Evolutionary conservation across 352 stramenopile genomes (phyloP), one percentile per base, ranked within the genome.

Genomic region (Phytophthora europaea): DNA sequence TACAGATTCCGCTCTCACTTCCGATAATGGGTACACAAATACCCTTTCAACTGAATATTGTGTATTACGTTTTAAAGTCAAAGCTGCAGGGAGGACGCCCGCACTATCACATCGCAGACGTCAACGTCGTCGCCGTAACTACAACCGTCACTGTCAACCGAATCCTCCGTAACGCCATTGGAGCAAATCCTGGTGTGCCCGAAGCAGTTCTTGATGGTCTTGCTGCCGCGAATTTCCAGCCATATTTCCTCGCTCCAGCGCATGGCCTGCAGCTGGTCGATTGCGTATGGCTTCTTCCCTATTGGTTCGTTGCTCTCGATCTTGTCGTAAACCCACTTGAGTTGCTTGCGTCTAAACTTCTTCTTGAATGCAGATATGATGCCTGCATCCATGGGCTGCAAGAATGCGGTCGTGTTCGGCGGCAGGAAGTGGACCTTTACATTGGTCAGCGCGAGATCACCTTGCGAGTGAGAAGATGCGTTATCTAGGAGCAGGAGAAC

Each of bases 401-500:
- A 2, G n/a, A 28, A 54, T 9, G 47, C 20, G 1, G 47, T 54
- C 1, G 47, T 54, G 22, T 54, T 54, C 1, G 20, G 20, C 8
- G 47, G 20, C 7, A 54, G 47, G 2, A 26, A 26, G 16, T 20
- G 6, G 15, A 61, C 33, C 16, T 15, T 28, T 7, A 61, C 54
- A 10, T 61, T 61, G 8, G 54, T 61, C 20, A 8, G 16, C 18
- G 5, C 8, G 31, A 18, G n/a, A n/a, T n/a, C n/a, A n/a, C n/a
- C n/a, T n/a, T n/a, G n/a, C n/a, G n/a, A n/a, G n/a, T 61, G 54
- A 18, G 54, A 61, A 6, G 54, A 61, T 2, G 34, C n/a, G 23
- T 61, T 61, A 10, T 61, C 54, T 10, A 61, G 54, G 6, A 61
- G 36, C 10, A 61, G 20, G 20, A 61, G n/a, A 20, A 61, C 36